Percentiles rank a stretch among this genome's conserved stretches.
Evolutionary conservation across 345 rosid genomes (phyloP).

Genomic region (Salix viminalis): DNA sequence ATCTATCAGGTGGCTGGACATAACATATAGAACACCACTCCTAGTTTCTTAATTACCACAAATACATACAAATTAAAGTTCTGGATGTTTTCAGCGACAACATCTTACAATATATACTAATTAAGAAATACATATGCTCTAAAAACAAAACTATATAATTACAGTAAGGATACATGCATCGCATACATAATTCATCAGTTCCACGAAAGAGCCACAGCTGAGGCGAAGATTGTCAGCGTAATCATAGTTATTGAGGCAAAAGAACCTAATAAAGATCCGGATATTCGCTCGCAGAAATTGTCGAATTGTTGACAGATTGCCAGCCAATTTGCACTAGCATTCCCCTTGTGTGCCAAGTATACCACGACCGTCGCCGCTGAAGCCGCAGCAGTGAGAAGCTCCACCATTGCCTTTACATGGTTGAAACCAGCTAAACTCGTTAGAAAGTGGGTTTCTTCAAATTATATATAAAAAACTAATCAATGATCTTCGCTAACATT

Average conservation of each 20-base stretch:
- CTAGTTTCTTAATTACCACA: too few relatives aligned
- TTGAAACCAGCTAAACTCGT: background rate
- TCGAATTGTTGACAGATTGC: slow-evolving; percentile 58
- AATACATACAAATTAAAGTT: too few relatives aligned
- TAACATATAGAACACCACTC: background rate
- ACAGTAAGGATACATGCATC: background rate
- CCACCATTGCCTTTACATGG: slow-evolving; percentile 38
- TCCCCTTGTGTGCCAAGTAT: slow-evolving; percentile 51
- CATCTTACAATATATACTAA: background rate
- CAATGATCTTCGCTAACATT: background rate
- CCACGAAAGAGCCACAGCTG: slow-evolving; percentile 44
- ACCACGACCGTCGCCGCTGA: slow-evolving; percentile 49
- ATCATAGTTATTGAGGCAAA: slow-evolving; percentile 40
- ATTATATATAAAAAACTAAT: background rate
- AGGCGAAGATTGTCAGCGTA: slow-evolving; percentile 38
- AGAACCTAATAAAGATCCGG: slow-evolving; percentile 68
- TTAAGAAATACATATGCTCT: background rate
- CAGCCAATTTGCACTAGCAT: slow-evolving; percentile 47
- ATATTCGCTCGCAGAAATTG: slow-evolving; percentile 49
- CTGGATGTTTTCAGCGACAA: background rate
- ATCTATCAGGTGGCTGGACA: background rate
- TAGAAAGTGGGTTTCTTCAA: background rate
- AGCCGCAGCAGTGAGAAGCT: slow-evolving; percentile 42
- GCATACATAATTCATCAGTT: background rate
- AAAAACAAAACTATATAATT: too few relatives aligned